Evolutionary conservation across 129 eudicot genomes (phyloP).

Genomic region (Ambrosia trifida): DNA sequence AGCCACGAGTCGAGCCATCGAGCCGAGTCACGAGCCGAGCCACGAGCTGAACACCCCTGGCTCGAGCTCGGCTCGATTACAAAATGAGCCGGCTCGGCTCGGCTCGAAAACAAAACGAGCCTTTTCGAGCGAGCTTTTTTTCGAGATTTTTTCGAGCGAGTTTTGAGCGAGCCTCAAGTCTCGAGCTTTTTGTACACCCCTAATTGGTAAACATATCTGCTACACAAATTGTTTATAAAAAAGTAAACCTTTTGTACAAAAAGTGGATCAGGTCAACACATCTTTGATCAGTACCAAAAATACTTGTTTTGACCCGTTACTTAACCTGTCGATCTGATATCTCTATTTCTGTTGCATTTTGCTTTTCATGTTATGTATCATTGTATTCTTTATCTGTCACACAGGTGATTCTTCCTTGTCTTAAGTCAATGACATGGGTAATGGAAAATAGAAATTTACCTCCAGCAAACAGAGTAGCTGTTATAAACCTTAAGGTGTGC

Average conservation of each 20-base stretch:
- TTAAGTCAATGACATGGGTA: conserved; percentile 96
- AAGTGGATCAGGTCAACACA: not conserved
- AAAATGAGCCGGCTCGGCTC: too few relatives aligned
- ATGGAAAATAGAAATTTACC: conserved; percentile 78
- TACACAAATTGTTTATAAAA: not conserved
- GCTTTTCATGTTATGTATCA: conserved; percentile 16
- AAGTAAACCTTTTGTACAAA: not conserved
- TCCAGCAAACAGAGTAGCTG: conserved; percentile 84
- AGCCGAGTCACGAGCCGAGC: too few relatives aligned
- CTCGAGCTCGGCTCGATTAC: too few relatives aligned
- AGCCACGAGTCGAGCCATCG: too few relatives aligned
- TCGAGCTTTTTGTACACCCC: too few relatives aligned
- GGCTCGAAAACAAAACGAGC: too few relatives aligned
- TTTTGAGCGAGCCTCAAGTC: too few relatives aligned
- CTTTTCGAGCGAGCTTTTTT: too few relatives aligned
- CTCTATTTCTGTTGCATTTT: conserved; percentile 5
- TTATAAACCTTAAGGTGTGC: conserved; percentile 77
- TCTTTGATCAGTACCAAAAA: not conserved
- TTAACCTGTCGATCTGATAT: not conserved
- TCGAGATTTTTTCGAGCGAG: too few relatives aligned
- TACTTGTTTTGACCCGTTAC: not conserved
- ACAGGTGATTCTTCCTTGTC: conserved; percentile 82
- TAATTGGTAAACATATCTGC: not conserved
- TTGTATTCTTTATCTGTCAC: conserved; percentile 10
- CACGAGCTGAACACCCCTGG: too few relatives aligned